Evolutionary conservation across 176 grass and related monocot genomes (phyloP).

Genomic region (Ananas comosus): DNA sequence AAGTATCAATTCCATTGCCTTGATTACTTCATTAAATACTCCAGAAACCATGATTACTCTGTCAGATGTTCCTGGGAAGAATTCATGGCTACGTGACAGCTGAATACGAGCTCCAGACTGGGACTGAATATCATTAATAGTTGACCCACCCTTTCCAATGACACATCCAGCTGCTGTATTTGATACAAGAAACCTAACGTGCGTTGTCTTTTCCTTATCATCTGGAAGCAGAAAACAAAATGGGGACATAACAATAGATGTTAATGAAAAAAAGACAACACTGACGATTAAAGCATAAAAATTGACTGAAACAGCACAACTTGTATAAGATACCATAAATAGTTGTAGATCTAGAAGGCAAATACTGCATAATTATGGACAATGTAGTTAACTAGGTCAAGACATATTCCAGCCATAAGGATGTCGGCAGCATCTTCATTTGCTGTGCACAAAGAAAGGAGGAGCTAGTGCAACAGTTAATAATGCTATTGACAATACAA

Average conservation of each 20-base stretch:
- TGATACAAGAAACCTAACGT: slow-evolving; percentile 81
- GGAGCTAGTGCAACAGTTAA: too few relatives aligned
- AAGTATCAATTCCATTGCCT: slow-evolving; percentile 90
- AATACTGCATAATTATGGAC: too few relatives aligned
- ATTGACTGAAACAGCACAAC: neutral
- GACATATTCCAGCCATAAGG: too few relatives aligned
- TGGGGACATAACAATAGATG: neutral
- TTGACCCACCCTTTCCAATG: slow-evolving; percentile 92
- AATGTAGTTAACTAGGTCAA: too few relatives aligned
- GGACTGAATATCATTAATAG: slow-evolving; percentile 93
- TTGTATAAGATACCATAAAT: too few relatives aligned
- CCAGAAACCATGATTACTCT: slow-evolving; percentile 97
- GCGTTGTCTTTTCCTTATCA: slow-evolving; percentile 75
- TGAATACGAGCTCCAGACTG: slow-evolving; percentile 91
- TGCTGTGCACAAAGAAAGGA: too few relatives aligned
- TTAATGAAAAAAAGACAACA: neutral
- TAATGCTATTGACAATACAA: too few relatives aligned
- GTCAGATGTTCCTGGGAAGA: slow-evolving; percentile 93
- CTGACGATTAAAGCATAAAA: neutral
- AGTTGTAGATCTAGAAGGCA: too few relatives aligned
- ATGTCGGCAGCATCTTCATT: too few relatives aligned
- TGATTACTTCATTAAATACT: slow-evolving; percentile 63
- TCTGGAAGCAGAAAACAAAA: slow-evolving; percentile 27
- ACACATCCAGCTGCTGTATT: slow-evolving; percentile 90
- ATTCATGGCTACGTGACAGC: slow-evolving; percentile 84